These are phyloP conservation scores for Polytrichum commune DNA, from an alignment of 225 moss, liverwort and hornwort genomes.

Conservation along the genomic window DNA sequence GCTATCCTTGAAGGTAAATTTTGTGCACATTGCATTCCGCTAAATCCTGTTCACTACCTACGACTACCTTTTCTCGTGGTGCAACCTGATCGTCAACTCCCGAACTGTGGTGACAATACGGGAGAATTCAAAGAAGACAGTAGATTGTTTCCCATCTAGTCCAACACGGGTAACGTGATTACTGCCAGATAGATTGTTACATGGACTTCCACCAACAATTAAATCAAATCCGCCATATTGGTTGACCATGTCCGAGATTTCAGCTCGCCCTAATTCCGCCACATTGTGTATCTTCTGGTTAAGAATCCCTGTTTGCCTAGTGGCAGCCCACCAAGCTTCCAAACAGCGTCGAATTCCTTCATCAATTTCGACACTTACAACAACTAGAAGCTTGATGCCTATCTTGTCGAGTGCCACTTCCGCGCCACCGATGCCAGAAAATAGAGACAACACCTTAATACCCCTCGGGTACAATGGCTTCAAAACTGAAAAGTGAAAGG, in stretches of 20 bases:
- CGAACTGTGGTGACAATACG: constrained; percentile 59
- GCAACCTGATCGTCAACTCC: constrained; percentile 43
- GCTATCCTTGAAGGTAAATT: too few species aligned
- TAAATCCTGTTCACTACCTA: too few species aligned
- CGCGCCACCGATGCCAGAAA: constrained; percentile 91
- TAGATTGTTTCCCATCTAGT: constrained; percentile 56
- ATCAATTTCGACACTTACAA: constrained; percentile 85
- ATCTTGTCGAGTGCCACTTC: constrained; percentile 83
- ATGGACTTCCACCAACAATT: constrained; percentile 84
- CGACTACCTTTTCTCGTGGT: constrained; percentile 1
- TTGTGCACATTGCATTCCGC: too few species aligned
- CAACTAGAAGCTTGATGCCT: constrained; percentile 58
- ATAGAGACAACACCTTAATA: constrained; percentile 67
- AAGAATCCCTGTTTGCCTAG: constrained; percentile 54
- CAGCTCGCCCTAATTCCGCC: constrained; percentile 33
- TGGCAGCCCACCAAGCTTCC: constrained; percentile 71
- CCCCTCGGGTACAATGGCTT: constrained; percentile 60
- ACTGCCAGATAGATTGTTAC: constrained; percentile 74
- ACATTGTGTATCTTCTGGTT: constrained; percentile 52
- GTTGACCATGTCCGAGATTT: constrained; percentile 33
- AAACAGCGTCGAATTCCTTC: constrained; percentile 51
- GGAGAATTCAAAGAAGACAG: constrained; percentile 77
- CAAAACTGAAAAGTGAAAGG: constrained; percentile 76
- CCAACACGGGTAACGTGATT: constrained; percentile 59
- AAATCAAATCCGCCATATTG: constrained; percentile 72